Percentiles rank a stretch among this genome's conserved stretches.
These are phyloP conservation scores for Loxodes magnus DNA, from an alignment of 73 alveolate genomes.

Conservation along the genomic window DNA sequence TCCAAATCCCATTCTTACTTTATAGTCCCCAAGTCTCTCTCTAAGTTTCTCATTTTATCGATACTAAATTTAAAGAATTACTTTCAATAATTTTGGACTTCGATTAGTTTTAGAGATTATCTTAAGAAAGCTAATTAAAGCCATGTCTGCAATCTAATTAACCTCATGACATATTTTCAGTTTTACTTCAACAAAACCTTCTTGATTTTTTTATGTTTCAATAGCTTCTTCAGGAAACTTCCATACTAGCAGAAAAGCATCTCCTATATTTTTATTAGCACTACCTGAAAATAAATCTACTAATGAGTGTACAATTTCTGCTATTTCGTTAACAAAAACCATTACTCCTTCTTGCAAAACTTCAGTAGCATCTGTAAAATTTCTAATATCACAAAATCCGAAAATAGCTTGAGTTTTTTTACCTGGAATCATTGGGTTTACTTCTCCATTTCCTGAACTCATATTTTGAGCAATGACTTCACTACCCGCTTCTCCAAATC, in stretches of 20 bases:
- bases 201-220: neutral
- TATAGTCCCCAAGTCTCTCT: slow-evolving; percentile 56
- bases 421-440: slow-evolving; percentile 68
- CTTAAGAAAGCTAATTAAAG: slow-evolving; percentile 79
- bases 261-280: slow-evolving; percentile 98
- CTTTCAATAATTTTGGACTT: slow-evolving; percentile 67
- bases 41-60: slow-evolving; percentile 48
- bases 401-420: slow-evolving; percentile 16
- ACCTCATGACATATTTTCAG: slow-evolving; percentile 57
- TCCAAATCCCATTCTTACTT: slow-evolving; percentile 92
- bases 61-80: too few relatives aligned
- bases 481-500: slow-evolving; percentile 31
- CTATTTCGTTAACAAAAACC: slow-evolving; percentile 95
- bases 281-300: slow-evolving; percentile 88
- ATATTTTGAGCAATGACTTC: slow-evolving; percentile 53
- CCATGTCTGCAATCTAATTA: slow-evolving; percentile 83
- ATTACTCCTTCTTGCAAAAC: slow-evolving; percentile 84
- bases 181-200: neutral
- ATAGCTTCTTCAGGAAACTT: slow-evolving; percentile 55
- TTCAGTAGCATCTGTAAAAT: slow-evolving; percentile 76
- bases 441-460: slow-evolving; percentile 50
- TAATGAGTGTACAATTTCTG: slow-evolving; percentile 90
- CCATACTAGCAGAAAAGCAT: slow-evolving; percentile 98
- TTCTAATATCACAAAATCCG: slow-evolving; percentile 67
- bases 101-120: slow-evolving; percentile 79